A percentile compares a stretch with the other conserved stretches of the same genome.
Conservation (phyloP, 2,329 filamentous ascomycete species). For the Aspergillus sp. region DNA sequence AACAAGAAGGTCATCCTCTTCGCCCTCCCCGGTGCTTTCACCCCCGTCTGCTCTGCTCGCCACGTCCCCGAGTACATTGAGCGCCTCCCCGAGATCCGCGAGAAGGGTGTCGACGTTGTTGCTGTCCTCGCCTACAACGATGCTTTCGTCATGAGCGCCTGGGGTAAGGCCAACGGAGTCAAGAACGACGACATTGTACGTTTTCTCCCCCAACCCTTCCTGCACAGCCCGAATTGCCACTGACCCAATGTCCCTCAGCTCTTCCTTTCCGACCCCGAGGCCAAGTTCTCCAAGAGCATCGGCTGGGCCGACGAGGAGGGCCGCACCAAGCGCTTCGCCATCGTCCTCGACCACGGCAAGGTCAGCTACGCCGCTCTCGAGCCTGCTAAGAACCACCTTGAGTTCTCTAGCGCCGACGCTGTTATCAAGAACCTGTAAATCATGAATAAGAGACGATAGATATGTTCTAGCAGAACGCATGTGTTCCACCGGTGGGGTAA, state of each 20-base stretch:
- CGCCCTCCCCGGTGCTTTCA: constrained; percentile 75
- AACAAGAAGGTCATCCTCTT: constrained; percentile 72
- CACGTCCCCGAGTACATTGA: constrained; percentile 80
- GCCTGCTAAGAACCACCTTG: constrained; percentile 42
- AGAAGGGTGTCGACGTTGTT: constrained; percentile 80
- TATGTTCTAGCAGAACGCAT: constrained; percentile 15
- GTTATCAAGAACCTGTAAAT: constrained; percentile 41
- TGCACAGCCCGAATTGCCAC: not conserved
- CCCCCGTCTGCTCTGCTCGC: constrained; percentile 77
- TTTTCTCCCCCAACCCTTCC: constrained; percentile 9
- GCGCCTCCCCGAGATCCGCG: constrained; percentile 68
- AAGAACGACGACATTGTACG: constrained; percentile 67
- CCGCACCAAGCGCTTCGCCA: constrained; percentile 74
- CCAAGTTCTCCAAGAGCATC: constrained; percentile 73
- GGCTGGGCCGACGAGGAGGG: constrained; percentile 73
- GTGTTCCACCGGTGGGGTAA: constrained; percentile 19
- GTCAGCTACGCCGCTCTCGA: constrained; percentile 78
- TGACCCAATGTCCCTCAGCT: constrained; percentile 46
- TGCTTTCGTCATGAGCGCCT: constrained; percentile 81
- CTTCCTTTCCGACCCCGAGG: constrained; percentile 73
- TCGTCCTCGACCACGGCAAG: constrained; percentile 81
- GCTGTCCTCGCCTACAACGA: constrained; percentile 84
- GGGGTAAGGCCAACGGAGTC: constrained; percentile 83
- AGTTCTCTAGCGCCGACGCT: constrained; percentile 43
- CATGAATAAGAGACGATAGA: constrained; percentile 13